These are phyloP conservation scores for Fomitiporia mediterranea DNA, from an alignment of 1,284 basidiomycete species.

Conservation along the genomic window DNA sequence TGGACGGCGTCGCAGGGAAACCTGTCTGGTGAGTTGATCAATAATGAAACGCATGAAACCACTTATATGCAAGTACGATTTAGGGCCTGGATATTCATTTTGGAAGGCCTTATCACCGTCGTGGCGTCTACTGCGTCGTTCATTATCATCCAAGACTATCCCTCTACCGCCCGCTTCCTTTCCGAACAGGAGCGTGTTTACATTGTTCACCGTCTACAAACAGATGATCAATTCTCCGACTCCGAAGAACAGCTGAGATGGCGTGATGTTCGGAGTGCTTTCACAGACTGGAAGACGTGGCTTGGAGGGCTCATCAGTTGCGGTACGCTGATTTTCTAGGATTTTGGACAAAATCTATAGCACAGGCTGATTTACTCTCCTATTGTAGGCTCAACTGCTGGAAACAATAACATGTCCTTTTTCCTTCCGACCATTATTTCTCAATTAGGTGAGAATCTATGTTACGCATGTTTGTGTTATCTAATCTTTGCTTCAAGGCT, in stretches of 20 bases:
- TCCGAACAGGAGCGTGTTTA: conserved; percentile 62
- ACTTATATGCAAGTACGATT: neutral
- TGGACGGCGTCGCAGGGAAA: conserved; percentile 63
- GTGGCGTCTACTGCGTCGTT: conserved; percentile 60
- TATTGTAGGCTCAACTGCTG: conserved; percentile 47
- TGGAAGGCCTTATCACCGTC: conserved; percentile 47
- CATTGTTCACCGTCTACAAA: conserved; percentile 62
- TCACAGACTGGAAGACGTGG: conserved; percentile 74
- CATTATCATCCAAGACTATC: conserved; percentile 78
- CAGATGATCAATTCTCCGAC: conserved; percentile 66
- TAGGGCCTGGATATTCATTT: conserved; percentile 71
- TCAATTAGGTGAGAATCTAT: too few relatives aligned
- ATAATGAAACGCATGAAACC: too few relatives aligned
- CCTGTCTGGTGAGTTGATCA: conserved; percentile 34
- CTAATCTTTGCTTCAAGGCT: conserved; percentile 43
- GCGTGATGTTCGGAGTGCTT: conserved; percentile 57
- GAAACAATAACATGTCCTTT: conserved; percentile 67
- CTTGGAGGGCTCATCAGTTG: too few relatives aligned
- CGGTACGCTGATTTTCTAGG: conserved; percentile 38
- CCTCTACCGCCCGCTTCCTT: conserved; percentile 75
- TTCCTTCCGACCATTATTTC: conserved; percentile 73
- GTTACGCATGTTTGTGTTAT: too few relatives aligned
- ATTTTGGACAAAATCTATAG: conserved; percentile 31
- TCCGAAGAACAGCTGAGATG: conserved; percentile 58
- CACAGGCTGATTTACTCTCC: too few relatives aligned